A percentile compares a stretch with the other conserved stretches of the same genome.
phyloP scores from a whole-genome alignment of 441 rosid genomes.

The Eruca vesicaria region DNA sequence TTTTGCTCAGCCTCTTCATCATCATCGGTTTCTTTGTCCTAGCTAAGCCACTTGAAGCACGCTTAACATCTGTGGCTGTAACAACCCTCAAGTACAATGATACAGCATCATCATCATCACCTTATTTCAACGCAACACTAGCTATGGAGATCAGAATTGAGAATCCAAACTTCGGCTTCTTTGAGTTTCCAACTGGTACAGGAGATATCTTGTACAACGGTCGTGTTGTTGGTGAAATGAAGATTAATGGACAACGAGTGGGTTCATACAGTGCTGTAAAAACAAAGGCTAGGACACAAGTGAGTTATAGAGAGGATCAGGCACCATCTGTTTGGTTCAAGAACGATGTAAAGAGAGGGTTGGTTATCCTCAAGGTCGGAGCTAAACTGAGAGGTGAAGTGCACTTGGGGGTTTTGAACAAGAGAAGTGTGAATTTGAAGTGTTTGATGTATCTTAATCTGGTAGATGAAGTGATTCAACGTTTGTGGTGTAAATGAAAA shows the following conservation, averaged over 20 bases:
- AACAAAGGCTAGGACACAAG: slow-evolving; percentile 28
- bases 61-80: slow-evolving; percentile 20
- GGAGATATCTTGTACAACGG: slow-evolving; percentile 37
- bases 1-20: slow-evolving; percentile 32
- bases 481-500: slow-evolving; percentile 36
- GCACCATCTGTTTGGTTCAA: slow-evolving; percentile 23
- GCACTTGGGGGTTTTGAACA: slow-evolving; percentile 42
- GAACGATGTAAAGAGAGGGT: slow-evolving; percentile 40
- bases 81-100: slow-evolving; percentile 29
- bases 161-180: slow-evolving; percentile 55
- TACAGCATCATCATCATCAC: slow-evolving; percentile 13
- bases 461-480: slow-evolving; percentile 22
- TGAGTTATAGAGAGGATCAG: slow-evolving; percentile 6
- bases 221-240: slow-evolving; percentile 42
- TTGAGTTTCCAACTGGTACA: slow-evolving; percentile 40
- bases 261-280: slow-evolving; percentile 31
- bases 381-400: slow-evolving; percentile 49
- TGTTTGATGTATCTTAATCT: slow-evolving; percentile 47
- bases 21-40: slow-evolving; percentile 32
- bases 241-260: slow-evolving; percentile 37
- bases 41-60: slow-evolving; percentile 34
- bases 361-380: slow-evolving; percentile 39
- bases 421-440: slow-evolving; percentile 38
- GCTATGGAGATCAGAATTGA: slow-evolving; percentile 36
- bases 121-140: slow-evolving; percentile 43